A percentile compares a stretch with the other conserved stretches of the same genome.
These are phyloP conservation scores for Alnus rubra DNA, from an alignment of 306 rosid genomes.

Conservation along the genomic window DNA sequence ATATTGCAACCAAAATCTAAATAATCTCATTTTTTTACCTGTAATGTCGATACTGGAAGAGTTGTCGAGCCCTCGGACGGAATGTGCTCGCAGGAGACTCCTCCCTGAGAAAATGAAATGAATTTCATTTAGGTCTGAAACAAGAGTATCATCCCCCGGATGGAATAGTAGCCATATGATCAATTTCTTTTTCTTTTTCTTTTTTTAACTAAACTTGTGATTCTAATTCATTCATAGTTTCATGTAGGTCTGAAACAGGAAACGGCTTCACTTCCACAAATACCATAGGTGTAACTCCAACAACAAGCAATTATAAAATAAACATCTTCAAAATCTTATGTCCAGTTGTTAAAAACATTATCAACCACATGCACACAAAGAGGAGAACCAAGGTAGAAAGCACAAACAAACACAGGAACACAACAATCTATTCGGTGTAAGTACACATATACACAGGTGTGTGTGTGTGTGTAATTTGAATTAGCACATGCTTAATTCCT, in stretches of 20 bases:
- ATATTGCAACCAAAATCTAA: neutral
- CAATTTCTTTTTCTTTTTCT: neutral
- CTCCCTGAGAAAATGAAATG: conserved; percentile 61
- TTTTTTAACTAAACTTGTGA: conserved; percentile 22
- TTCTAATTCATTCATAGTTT: neutral
- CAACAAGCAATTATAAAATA: neutral
- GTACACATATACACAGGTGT: neutral
- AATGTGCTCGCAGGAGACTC: conserved; percentile 80
- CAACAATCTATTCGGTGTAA: neutral
- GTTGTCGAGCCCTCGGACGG: conserved; percentile 86
- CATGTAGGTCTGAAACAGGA: neutral
- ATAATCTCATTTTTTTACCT: conserved; percentile 53
- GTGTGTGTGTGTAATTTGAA: too few species aligned
- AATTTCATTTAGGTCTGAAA: too few species aligned
- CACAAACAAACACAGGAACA: neutral
- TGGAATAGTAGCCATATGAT: conserved; percentile 7
- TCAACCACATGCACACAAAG: neutral
- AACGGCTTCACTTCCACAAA: neutral
- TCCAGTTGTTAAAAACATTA: neutral
- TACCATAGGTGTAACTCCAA: neutral
- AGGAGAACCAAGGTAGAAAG: neutral
- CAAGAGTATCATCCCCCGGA: neutral
- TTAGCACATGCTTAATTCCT: neutral
- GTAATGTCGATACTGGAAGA: conserved; percentile 98
- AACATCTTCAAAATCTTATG: too few species aligned